phyloP scores from a whole-genome alignment of 805 yeast species.

The Pichia thaimueangensis region DNA sequence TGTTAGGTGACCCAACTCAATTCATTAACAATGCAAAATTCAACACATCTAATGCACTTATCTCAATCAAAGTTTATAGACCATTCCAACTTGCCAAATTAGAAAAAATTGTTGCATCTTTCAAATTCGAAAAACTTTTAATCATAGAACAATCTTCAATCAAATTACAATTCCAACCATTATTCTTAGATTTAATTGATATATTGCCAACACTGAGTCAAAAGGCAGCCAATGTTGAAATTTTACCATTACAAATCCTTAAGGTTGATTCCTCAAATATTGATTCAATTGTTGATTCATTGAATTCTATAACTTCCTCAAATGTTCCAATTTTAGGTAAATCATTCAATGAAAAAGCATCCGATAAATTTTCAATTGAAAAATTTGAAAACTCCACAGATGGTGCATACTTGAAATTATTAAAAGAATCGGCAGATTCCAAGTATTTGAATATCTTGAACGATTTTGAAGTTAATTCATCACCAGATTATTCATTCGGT shows the following conservation, averaged over 20 bases:
- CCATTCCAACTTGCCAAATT: slow-evolving; percentile 61
- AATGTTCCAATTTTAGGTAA: slow-evolving; percentile 56
- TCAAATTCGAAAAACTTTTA: slow-evolving; percentile 42
- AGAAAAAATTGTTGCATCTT: slow-evolving; percentile 39
- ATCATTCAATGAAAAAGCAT: slow-evolving; percentile 22
- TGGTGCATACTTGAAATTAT: slow-evolving; percentile 67
- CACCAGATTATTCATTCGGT: slow-evolving; percentile 90
- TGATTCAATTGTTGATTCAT: slow-evolving; percentile 37
- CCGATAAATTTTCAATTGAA: slow-evolving; percentile 13
- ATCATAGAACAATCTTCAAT: slow-evolving; percentile 60
- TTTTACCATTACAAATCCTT: slow-evolving; percentile 54
- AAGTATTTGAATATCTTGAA: slow-evolving; percentile 44
- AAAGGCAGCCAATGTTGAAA: slow-evolving; percentile 37
- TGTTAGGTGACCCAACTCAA: slow-evolving; percentile 49
- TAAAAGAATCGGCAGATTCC: slow-evolving; percentile 46
- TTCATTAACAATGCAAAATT: slow-evolving; percentile 14
- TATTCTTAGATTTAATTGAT: slow-evolving; percentile 69
- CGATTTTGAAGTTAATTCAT: slow-evolving; percentile 50
- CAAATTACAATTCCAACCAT: slow-evolving; percentile 30
- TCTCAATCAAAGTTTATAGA: slow-evolving; percentile 59
- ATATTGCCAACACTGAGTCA: slow-evolving; percentile 42
- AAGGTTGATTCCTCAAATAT: slow-evolving; percentile 35
- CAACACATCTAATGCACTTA: slow-evolving; percentile 34
- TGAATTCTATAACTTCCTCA: slow-evolving; percentile 46
- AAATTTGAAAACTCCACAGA: slow-evolving; percentile 57